Evolutionary conservation across 352 stramenopile genomes (phyloP).

Genomic region (Phytophthora capsici): DNA sequence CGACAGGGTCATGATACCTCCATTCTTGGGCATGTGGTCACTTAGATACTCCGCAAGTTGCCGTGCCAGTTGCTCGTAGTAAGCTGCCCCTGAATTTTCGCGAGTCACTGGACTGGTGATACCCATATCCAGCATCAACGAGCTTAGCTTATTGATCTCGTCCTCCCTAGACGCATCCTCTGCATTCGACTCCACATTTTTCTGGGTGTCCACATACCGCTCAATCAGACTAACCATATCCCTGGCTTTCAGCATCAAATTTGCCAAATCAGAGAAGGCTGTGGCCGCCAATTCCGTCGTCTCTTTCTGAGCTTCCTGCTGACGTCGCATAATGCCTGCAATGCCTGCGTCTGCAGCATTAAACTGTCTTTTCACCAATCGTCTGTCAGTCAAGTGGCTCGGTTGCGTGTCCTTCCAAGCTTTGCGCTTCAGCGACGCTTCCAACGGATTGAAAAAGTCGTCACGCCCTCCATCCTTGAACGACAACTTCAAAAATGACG

Average conservation of each 20-base stretch:
- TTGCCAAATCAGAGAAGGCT: conserved; percentile 91
- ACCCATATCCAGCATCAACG: conserved; percentile 93
- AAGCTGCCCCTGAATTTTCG: conserved; percentile 87
- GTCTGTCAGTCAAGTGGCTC: conserved; percentile 73
- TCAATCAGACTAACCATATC: conserved; percentile 93
- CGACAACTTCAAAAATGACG: conserved; percentile 84
- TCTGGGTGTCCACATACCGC: conserved; percentile 88
- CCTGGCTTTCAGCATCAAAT: conserved; percentile 90
- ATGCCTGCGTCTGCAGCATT: conserved; percentile 81
- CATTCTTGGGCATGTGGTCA: conserved; percentile 85
- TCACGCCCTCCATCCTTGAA: conserved; percentile 88
- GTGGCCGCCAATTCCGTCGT: conserved; percentile 78
- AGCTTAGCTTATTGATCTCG: conserved; percentile 81
- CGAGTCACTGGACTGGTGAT: conserved; percentile 94
- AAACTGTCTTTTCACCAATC: conserved; percentile 83
- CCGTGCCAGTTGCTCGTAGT: conserved; percentile 91
- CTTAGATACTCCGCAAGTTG: conserved; percentile 91
- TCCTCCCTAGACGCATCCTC: conserved; percentile 44
- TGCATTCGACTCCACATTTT: conserved; percentile 43
- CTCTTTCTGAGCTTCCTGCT: conserved; percentile 82
- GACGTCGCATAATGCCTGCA: conserved; percentile 78
- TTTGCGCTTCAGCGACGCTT: conserved; percentile 65
- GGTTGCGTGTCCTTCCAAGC: conserved; percentile 84
- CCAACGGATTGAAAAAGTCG: conserved; percentile 83
- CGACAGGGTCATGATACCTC: conserved; percentile 98